Percentiles rank a stretch among this genome's conserved stretches.
Conservation (phyloP, 208 protist genomes). For the Trypanosoma cruzi region DNA sequence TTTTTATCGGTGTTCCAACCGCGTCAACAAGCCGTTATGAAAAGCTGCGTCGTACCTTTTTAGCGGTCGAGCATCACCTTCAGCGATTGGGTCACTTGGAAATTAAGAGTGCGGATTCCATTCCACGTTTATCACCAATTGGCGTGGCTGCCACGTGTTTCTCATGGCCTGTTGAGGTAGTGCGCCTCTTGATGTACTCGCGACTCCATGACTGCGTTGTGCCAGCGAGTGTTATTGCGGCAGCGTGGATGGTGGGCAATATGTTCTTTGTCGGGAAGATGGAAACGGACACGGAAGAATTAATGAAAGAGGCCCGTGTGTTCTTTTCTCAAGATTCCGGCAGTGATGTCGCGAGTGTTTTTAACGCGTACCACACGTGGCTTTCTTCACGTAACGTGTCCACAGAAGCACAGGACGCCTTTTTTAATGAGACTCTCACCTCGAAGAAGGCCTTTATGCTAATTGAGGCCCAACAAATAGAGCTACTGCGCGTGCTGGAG, state of each 20-base stretch:
- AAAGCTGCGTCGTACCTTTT: constrained; percentile 50
- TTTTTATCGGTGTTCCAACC: constrained; percentile 55
- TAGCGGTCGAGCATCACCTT: constrained; percentile 54
- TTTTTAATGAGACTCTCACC: constrained; percentile 62
- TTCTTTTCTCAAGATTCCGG: constrained; percentile 75
- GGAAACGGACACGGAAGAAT: constrained; percentile 33
- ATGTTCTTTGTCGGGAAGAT: constrained; percentile 37
- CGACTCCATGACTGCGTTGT: constrained; percentile 47
- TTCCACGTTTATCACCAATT: constrained; percentile 37
- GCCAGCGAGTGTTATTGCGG: constrained; percentile 62
- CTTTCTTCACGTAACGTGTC: constrained; percentile 33
- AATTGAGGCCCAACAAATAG: constrained; percentile 31
- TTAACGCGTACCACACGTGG: constrained; percentile 88
- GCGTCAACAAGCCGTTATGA: constrained; percentile 70
- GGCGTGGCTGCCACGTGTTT: constrained; percentile 53
- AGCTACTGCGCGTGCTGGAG: constrained; percentile 23
- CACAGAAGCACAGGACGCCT: constrained; percentile 29
- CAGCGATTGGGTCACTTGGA: constrained; percentile 55
- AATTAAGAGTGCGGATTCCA: not conserved
- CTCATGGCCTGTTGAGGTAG: constrained; percentile 43
- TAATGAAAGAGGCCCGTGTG: constrained; percentile 63
- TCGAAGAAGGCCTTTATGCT: constrained; percentile 36
- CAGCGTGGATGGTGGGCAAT: constrained; percentile 65
- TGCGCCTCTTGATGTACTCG: constrained; percentile 52
- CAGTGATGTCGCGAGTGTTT: constrained; percentile 66